A percentile compares a stretch with the other conserved stretches of the same genome.
These are phyloP conservation scores for Quercus ilex DNA, from an alignment of 306 rosid genomes.

Conservation along the genomic window DNA sequence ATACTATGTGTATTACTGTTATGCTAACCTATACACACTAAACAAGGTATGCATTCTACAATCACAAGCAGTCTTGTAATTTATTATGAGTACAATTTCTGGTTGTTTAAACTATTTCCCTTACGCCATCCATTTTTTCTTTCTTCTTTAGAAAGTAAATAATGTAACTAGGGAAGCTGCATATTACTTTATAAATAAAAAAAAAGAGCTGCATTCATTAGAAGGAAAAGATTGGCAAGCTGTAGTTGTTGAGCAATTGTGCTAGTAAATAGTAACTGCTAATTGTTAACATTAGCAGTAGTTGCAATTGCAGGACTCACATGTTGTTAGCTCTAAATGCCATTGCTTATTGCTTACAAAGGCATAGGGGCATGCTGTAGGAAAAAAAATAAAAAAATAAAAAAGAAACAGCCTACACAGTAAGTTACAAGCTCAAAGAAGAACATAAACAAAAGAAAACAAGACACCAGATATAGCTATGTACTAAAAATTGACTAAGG, in stretches of 20 bases:
- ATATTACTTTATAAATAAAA: too few species aligned
- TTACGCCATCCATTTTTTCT: not conserved
- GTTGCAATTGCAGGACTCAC: not conserved
- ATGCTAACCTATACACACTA: conserved; percentile 87
- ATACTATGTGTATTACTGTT: conserved; percentile 90
- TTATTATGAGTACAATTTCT: not conserved
- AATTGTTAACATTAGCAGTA: not conserved
- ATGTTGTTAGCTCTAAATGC: not conserved
- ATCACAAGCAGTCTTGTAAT: not conserved
- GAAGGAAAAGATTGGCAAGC: not conserved
- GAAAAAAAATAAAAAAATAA: not conserved
- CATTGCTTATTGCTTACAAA: not conserved
- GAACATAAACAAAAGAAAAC: not conserved
- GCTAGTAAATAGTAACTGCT: not conserved
- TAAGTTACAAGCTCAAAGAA: not conserved
- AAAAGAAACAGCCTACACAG: not conserved
- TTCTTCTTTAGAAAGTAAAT: not conserved
- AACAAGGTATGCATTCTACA: conserved; percentile 66
- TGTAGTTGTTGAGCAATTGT: not conserved
- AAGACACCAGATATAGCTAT: not conserved
- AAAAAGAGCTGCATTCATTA: not conserved
- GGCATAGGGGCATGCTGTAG: not conserved
- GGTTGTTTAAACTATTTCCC: not conserved
- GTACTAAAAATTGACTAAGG: not conserved
- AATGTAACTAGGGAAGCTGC: not conserved